These are phyloP conservation scores for Thalassiosira allenii DNA, from an alignment of 352 stramenopile species.

Conservation along the genomic window DNA sequence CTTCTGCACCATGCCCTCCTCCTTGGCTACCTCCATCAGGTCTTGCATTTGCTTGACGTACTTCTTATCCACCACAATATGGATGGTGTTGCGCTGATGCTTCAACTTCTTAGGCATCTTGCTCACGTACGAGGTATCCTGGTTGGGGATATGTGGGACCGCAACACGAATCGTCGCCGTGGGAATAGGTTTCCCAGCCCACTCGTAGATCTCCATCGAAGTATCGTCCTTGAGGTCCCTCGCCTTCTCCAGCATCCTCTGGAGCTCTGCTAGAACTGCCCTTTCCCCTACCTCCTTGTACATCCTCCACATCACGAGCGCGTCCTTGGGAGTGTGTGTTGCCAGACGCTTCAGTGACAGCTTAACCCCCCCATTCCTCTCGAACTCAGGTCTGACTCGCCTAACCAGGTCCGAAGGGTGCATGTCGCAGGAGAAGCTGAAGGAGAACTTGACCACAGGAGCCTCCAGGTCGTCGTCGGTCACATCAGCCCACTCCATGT, in stretches of 20 bases:
- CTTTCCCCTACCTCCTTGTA: neutral
- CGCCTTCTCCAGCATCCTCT: neutral
- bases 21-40: neutral
- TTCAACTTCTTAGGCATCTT: neutral
- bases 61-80: neutral
- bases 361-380: neutral
- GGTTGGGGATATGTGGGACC: neutral
- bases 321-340: no score
- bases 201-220: neutral
- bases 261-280: neutral
- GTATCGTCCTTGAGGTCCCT: neutral
- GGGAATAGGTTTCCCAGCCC: neutral
- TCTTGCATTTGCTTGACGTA: neutral
- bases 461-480: neutral
- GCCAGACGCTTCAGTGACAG: neutral
- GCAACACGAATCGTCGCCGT: neutral
- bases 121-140: neutral
- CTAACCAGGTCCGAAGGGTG: neutral
- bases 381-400: neutral
- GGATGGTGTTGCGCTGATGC: neutral
- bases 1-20: neutral
- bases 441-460: neutral
- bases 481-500: neutral
- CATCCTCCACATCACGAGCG: neutral
- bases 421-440: neutral